Evolutionary conservation across 2,329 filamentous ascomycete genomes (phyloP).

Genomic region (Spiromastix sp.): DNA sequence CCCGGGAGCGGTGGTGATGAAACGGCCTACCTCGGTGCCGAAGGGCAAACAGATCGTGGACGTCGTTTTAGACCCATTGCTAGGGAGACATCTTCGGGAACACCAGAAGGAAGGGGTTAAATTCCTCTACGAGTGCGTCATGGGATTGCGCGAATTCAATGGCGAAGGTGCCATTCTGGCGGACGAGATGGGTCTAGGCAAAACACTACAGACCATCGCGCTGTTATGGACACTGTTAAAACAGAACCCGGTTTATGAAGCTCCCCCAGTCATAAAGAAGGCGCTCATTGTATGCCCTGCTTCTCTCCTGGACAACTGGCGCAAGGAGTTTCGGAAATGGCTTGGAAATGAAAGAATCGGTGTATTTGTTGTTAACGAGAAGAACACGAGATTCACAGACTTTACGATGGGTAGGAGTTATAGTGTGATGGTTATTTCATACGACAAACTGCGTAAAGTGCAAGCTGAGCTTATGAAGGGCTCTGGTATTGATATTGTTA

Average conservation of each 20-base stretch:
- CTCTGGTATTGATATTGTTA: slow-evolving; percentile 55
- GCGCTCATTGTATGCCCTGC: slow-evolving; percentile 65
- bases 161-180: slow-evolving; percentile 62
- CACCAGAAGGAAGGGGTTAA: slow-evolving; percentile 61
- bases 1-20: slow-evolving; percentile 56
- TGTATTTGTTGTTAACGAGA: slow-evolving; percentile 55
- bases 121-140: slow-evolving; percentile 66
- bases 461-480: slow-evolving; percentile 56
- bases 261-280: slow-evolving; percentile 54
- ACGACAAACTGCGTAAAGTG: slow-evolving; percentile 57
- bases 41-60: slow-evolving; percentile 58
- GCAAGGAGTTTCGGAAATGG: slow-evolving; percentile 64
- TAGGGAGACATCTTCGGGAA: slow-evolving; percentile 51
- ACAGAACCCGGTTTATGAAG: slow-evolving; percentile 56
- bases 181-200: slow-evolving; percentile 67
- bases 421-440: slow-evolving; percentile 63
- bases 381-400: slow-evolving; percentile 51
- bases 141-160: slow-evolving; percentile 57
- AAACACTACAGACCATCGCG: slow-evolving; percentile 63
- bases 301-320: slow-evolving; percentile 63
- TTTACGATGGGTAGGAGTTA: slow-evolving; percentile 60
- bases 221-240: slow-evolving; percentile 63
- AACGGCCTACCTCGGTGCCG: slow-evolving; percentile 44
- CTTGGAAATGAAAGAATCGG: slow-evolving; percentile 60
- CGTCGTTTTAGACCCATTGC: slow-evolving; percentile 59